phyloP scores from a whole-genome alignment of 2,329 filamentous ascomycete species.

The Pleurostoma richardsiae region DNA sequence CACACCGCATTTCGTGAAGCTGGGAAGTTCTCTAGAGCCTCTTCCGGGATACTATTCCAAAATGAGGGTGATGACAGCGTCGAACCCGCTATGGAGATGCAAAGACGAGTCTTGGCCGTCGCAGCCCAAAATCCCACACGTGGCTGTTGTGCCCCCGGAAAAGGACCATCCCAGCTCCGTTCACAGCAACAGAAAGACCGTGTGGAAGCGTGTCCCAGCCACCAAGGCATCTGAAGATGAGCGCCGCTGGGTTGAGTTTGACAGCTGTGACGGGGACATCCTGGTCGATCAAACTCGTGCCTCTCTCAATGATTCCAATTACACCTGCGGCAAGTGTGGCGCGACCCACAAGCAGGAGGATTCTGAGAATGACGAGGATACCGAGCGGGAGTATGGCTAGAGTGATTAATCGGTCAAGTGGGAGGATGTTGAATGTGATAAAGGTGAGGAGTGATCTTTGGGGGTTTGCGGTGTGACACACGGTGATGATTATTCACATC shows the following conservation, averaged over 20 bases:
- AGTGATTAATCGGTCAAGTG: too few relatives aligned
- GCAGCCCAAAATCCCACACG: slow-evolving; percentile 17
- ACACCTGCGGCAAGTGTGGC: too few relatives aligned
- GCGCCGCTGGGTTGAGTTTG: slow-evolving; percentile 45
- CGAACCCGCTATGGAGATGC: slow-evolving; percentile 15
- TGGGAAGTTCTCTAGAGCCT: slow-evolving; percentile 30
- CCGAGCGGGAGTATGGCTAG: too few relatives aligned
- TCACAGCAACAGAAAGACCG: slow-evolving; percentile 35
- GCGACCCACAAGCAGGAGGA: too few relatives aligned
- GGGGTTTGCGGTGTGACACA: too few relatives aligned
- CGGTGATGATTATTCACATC: too few relatives aligned
- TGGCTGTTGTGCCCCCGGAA: slow-evolving; percentile 35
- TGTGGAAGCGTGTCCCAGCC: slow-evolving; percentile 46
- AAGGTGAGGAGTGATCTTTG: too few relatives aligned
- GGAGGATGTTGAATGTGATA: too few relatives aligned
- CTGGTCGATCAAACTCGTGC: too few relatives aligned
- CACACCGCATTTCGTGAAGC: slow-evolving; percentile 35
- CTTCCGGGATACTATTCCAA: slow-evolving; percentile 33
- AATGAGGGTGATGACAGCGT: slow-evolving; percentile 40
- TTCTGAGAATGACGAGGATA: too few relatives aligned
- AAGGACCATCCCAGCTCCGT: slow-evolving; percentile 34
- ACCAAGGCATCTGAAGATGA: slow-evolving; percentile 27
- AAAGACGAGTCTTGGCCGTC: slow-evolving; percentile 10
- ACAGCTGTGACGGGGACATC: slow-evolving; percentile 8
- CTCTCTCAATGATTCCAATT: too few relatives aligned